These are phyloP conservation scores for Monosporozyma servazzii DNA, from an alignment of 805 yeast species.

Conservation along the genomic window DNA sequence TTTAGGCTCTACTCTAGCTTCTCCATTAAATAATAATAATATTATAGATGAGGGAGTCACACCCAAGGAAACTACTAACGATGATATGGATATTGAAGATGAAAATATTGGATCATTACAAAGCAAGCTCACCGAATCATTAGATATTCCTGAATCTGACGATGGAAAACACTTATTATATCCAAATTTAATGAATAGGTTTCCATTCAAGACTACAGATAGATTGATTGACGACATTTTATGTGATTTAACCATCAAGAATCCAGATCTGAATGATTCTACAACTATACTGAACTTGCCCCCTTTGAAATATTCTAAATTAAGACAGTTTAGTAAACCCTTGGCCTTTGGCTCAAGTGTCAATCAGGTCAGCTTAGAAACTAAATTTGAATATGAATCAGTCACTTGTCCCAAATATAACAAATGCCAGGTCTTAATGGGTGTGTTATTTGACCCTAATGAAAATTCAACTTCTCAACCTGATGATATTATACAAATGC, in stretches of 20 bases:
- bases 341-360: constrained; percentile 20
- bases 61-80: neutral
- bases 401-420: constrained; percentile 22
- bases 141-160: constrained; percentile 8
- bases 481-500: constrained; percentile 12
- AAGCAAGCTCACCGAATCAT: neutral
- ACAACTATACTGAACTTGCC: constrained; percentile 26
- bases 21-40: neutral
- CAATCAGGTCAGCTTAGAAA: constrained; percentile 26
- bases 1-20: neutral
- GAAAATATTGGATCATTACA: neutral
- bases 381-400: constrained; percentile 23
- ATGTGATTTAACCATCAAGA: constrained; percentile 30
- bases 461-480: constrained; percentile 1
- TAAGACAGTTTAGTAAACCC: constrained; percentile 14
- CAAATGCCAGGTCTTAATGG: constrained; percentile 28
- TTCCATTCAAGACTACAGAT: constrained; percentile 53
- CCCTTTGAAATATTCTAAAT: constrained; percentile 26
- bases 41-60: neutral
- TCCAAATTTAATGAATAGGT: constrained; percentile 10
- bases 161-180: constrained; percentile 24
- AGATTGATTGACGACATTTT: constrained; percentile 57
- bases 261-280: constrained; percentile 2
- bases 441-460: constrained; percentile 12
- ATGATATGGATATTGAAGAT: neutral